Conservation (phyloP, 352 stramenopile genomes). For the Halophytophthora polymorphica region DNA sequence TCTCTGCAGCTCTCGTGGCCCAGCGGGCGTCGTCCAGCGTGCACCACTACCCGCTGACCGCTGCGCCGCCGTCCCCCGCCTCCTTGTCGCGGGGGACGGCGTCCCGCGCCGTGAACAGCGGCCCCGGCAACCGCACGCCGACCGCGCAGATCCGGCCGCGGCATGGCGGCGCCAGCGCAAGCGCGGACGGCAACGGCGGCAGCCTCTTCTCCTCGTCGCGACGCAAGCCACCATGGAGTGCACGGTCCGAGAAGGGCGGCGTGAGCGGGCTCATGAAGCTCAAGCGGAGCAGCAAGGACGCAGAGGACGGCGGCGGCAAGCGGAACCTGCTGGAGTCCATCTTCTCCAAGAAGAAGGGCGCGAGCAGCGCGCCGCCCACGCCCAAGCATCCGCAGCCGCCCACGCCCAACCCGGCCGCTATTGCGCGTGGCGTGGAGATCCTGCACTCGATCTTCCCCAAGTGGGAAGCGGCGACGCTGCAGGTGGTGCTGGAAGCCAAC, state of each 20-base stretch:
- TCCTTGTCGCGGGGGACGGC: too few relatives aligned
- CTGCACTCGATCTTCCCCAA: constrained; percentile 80
- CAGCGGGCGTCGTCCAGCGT: too few relatives aligned
- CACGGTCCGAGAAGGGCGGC: constrained; percentile 4
- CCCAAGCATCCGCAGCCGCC: constrained; percentile 5
- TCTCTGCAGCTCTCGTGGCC: too few relatives aligned
- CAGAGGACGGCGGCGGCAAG: constrained; percentile 27
- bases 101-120: too few relatives aligned
- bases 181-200: too few relatives aligned
- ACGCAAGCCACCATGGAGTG: too few relatives aligned
- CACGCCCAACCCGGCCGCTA: constrained; percentile 39
- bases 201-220: too few relatives aligned
- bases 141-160: too few relatives aligned
- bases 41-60: too few relatives aligned
- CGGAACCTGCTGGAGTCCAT: constrained; percentile 45
- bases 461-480: constrained; percentile 65
- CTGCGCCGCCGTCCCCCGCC: too few relatives aligned
- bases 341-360: constrained; percentile 52
- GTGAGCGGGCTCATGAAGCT: constrained; percentile 22
- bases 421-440: constrained; percentile 65
- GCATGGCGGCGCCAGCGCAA: too few relatives aligned
- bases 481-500: constrained; percentile 73
- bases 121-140: too few relatives aligned
- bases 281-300: constrained; percentile 14
- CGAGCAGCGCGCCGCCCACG: constrained; percentile 13